Evolutionary conservation across 257 asterid species (phyloP).

Genomic region (Mentha longifolia): DNA sequence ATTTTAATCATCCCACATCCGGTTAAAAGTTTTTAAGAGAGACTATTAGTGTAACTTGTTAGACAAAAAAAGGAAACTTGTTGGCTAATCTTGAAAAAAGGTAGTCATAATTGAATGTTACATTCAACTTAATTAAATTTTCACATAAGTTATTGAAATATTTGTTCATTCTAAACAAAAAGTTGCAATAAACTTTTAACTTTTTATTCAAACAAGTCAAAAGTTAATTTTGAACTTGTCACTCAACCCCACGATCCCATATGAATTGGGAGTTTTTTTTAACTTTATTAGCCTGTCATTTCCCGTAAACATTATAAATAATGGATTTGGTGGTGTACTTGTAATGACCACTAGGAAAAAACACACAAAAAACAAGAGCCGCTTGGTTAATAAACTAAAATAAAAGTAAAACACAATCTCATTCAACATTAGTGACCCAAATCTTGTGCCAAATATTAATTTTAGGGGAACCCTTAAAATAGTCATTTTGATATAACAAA

Average conservation of each 20-base stretch:
- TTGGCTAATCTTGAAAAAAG: neutral
- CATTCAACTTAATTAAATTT: neutral
- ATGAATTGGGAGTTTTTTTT: neutral
- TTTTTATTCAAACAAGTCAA: neutral
- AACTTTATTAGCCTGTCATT: constrained; percentile 27
- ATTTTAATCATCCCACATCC: too few species aligned
- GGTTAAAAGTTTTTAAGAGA: too few species aligned
- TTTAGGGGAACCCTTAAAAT: too few species aligned
- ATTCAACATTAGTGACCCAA: too few species aligned
- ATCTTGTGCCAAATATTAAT: too few species aligned
- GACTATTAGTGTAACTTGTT: too few species aligned
- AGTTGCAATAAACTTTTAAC: constrained; percentile 1
- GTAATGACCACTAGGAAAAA: neutral
- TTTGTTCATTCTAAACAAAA: neutral
- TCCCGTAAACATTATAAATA: neutral
- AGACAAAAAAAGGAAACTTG: neutral
- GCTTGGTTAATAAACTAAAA: too few species aligned
- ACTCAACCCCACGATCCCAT: neutral
- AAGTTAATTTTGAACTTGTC: constrained; percentile 5
- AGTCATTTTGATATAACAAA: too few species aligned
- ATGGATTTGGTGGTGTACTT: constrained; percentile 2
- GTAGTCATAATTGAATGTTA: neutral
- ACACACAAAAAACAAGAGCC: neutral
- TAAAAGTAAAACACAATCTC: too few species aligned
- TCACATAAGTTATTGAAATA: neutral